Percentiles rank a stretch among this genome's conserved stretches.
These are phyloP conservation scores for Arthroderma sp. DNA, from an alignment of 2,329 filamentous ascomycete genomes.

Conservation along the genomic window DNA sequence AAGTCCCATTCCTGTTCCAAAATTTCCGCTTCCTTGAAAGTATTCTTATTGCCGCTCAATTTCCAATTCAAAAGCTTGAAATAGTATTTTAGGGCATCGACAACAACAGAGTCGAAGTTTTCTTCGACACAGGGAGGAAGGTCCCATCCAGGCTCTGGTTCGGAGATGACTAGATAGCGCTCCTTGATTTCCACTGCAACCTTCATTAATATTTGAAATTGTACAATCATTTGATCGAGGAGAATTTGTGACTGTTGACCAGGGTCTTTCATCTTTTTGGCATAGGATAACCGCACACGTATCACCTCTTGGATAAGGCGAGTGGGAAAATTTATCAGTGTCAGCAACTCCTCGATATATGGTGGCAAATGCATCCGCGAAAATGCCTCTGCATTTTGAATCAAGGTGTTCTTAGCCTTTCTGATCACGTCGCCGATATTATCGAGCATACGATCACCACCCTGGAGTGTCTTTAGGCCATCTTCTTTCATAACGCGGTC, in stretches of 20 bases:
- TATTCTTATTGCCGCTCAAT: conserved; percentile 92
- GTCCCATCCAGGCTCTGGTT: conserved; percentile 86
- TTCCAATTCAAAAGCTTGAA: conserved; percentile 99
- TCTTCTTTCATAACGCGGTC: conserved; percentile 94
- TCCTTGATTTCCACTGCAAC: conserved; percentile 87
- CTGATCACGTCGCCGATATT: conserved; percentile 75
- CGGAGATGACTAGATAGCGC: conserved; percentile 70
- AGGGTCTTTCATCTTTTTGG: conserved; percentile 88
- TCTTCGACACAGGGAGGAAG: conserved; percentile 93
- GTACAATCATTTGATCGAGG: conserved; percentile 93
- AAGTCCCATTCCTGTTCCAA: conserved; percentile 97
- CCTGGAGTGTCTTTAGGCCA: conserved; percentile 79
- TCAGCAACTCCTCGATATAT: conserved; percentile 92
- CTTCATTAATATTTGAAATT: conserved; percentile 86
- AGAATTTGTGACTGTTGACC: conserved; percentile 85
- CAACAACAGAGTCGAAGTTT: conserved; percentile 78
- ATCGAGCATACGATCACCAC: conserved; percentile 56
- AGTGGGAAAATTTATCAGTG: conserved; percentile 92
- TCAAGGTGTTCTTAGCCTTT: conserved; percentile 86
- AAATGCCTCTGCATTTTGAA: conserved; percentile 73
- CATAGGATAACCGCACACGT: conserved; percentile 77
- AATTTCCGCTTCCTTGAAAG: conserved; percentile 96
- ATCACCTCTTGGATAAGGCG: conserved; percentile 95
- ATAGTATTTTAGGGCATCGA: conserved; percentile 92
- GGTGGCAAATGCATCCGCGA: conserved; percentile 81